Conservation (phyloP, 805 yeast genomes). For the Pichia exigua region DNA sequence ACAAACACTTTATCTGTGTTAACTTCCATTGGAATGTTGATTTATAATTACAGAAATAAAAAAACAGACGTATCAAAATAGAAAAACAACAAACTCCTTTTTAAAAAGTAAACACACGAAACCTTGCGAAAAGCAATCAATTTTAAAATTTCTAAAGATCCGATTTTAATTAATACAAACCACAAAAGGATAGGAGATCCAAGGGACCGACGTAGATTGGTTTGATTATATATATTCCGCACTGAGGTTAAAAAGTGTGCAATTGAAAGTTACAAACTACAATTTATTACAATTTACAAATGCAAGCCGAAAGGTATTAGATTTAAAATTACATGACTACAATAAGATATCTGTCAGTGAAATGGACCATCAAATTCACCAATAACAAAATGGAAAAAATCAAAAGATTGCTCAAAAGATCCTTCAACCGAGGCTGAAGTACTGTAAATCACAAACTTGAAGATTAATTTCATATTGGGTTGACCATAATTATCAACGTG, state of each 20-base stretch:
- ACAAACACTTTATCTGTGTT: constrained; percentile 49
- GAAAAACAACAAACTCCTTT: neutral
- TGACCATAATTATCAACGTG: constrained; percentile 7
- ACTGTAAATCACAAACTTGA: constrained; percentile 6
- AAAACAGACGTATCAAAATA: neutral
- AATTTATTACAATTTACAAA: neutral
- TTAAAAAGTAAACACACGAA: neutral
- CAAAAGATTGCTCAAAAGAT: constrained; percentile 5
- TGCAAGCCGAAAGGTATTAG: neutral
- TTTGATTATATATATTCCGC: no score
- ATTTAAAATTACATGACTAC: neutral
- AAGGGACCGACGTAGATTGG: no score
- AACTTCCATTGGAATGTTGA: neutral
- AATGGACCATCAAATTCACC: constrained; percentile 62
- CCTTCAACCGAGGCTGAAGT: constrained; percentile 14
- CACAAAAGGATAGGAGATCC: no score
- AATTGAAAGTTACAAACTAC: no score
- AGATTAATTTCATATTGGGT: neutral
- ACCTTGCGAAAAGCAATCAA: neutral
- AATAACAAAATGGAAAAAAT: neutral
- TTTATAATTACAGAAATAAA: neutral
- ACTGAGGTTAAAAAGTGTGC: no score
- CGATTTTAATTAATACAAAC: no score
- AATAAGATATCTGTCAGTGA: constrained; percentile 42
- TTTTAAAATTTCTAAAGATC: no score